A percentile compares a stretch with the other conserved stretches of the same genome.
phyloP scores from a whole-genome alignment of 2,329 filamentous ascomycete species.

The Colletotrichum incanum region DNA sequence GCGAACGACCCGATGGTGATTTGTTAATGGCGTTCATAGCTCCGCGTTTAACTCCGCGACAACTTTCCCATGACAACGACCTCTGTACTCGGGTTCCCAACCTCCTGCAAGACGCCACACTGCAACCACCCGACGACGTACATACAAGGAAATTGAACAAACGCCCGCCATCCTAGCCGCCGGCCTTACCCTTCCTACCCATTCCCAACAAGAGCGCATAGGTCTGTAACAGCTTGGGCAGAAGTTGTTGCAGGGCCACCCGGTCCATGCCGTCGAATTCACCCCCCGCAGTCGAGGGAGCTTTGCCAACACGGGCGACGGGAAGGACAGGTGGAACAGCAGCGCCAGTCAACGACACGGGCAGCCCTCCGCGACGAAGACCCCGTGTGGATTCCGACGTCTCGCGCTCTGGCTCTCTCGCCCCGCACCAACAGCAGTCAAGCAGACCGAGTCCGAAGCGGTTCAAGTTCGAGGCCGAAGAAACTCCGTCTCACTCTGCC shows the following conservation, averaged over 20 bases:
- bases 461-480: constrained; percentile 39
- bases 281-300: constrained; percentile 43
- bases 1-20: constrained; percentile 39
- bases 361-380: constrained; percentile 56
- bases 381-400: constrained; percentile 55
- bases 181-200: constrained; percentile 2
- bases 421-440: constrained; percentile 41
- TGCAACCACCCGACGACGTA: constrained; percentile 20
- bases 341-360: constrained; percentile 45
- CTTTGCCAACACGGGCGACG: constrained; percentile 43
- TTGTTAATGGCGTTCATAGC: constrained; percentile 35
- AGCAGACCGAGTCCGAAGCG: constrained; percentile 43
- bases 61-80: constrained; percentile 25
- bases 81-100: neutral
- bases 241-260: constrained; percentile 44
- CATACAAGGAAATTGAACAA: neutral
- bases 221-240: constrained; percentile 42
- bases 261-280: constrained; percentile 45
- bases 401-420: constrained; percentile 46
- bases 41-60: constrained; percentile 42
- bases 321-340: constrained; percentile 35
- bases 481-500: constrained; percentile 18
- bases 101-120: constrained; percentile 9
- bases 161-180: neutral
- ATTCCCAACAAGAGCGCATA: constrained; percentile 26